Conservation (phyloP, 805 yeast genomes). For the Metschnikowia arizonensis region DNA sequence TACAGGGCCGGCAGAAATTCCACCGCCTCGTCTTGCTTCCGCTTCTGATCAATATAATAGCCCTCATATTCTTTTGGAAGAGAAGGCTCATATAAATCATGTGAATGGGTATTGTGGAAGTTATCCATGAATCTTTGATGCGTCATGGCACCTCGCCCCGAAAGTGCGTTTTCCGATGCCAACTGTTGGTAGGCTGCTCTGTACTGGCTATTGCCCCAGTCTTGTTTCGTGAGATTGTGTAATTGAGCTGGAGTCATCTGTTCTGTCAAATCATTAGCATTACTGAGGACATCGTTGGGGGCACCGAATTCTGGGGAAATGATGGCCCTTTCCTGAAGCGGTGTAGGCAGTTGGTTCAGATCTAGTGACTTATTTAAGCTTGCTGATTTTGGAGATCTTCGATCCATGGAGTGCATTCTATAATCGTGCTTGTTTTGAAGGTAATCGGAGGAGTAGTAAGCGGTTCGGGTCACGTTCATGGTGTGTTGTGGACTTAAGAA, state of each 20-base stretch:
- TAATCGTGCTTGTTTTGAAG: constrained; percentile 14
- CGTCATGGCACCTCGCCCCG: background rate
- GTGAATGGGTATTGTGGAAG: background rate
- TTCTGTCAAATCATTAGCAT: constrained; percentile 25
- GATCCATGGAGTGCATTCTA: background rate
- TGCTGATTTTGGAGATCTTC: background rate
- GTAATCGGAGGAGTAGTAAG: constrained; percentile 37
- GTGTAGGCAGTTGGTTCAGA: background rate
- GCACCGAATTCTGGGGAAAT: background rate
- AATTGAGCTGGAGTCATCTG: constrained; percentile 40
- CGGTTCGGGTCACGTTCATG: constrained; percentile 41
- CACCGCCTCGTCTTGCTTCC: constrained; percentile 30
- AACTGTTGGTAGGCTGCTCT: background rate
- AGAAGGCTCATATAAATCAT: constrained; percentile 10
- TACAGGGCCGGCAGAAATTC: constrained; percentile 31
- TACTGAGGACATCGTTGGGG: background rate
- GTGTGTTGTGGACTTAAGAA: background rate
- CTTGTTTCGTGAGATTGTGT: constrained; percentile 8
- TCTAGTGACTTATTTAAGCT: background rate
- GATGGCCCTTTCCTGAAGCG: background rate
- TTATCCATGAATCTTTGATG: constrained; percentile 2
- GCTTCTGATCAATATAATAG: constrained; percentile 37
- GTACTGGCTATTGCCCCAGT: background rate
- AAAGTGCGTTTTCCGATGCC: background rate
- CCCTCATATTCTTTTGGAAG: constrained; percentile 20